These are phyloP conservation scores for Tetrahymena borealis DNA, from an alignment of 73 alveolate genomes.

Conservation along the genomic window DNA sequence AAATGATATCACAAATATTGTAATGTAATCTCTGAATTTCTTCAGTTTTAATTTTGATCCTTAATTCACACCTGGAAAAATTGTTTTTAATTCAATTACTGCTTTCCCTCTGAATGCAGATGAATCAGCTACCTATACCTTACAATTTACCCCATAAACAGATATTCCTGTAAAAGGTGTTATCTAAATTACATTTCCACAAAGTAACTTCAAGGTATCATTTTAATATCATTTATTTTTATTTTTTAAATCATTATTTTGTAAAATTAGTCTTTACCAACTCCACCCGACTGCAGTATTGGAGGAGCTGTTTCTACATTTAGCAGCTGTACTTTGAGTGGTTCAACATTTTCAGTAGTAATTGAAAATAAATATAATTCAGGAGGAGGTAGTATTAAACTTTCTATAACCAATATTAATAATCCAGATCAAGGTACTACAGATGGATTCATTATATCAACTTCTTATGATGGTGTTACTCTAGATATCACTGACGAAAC, in stretches of 20 bases:
- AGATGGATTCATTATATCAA: slow-evolving; percentile 19
- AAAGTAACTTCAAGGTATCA: not conserved
- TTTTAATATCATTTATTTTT: not conserved
- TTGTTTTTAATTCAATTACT: slow-evolving; percentile 25
- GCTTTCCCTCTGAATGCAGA: slow-evolving; percentile 34
- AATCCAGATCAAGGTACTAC: slow-evolving; percentile 46
- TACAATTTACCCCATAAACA: slow-evolving; percentile 34
- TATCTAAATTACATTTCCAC: slow-evolving; percentile 24
- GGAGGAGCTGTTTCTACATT: slow-evolving; percentile 32
- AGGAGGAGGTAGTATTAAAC: slow-evolving; percentile 26
- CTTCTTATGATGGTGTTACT: slow-evolving; percentile 15
- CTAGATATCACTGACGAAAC: slow-evolving; percentile 26
- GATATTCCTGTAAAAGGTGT: slow-evolving; percentile 26
- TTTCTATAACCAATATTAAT: not conserved
- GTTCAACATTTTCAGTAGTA: slow-evolving; percentile 12
- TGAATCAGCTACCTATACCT: slow-evolving; percentile 19
- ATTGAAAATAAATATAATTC: slow-evolving; percentile 10
- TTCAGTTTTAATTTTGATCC: slow-evolving; percentile 17
- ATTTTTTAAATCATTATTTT: not conserved
- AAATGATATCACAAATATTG: not conserved
- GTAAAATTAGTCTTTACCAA: not conserved
- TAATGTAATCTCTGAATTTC: slow-evolving; percentile 4
- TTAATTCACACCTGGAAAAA: slow-evolving; percentile 17
- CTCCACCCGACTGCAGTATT: slow-evolving; percentile 24
- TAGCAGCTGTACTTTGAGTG: slow-evolving; percentile 22